A percentile compares a stretch with the other conserved stretches of the same genome.
Conservation (phyloP, 2,329 filamentous ascomycete species). For the Apiospora pterosperma region DNA sequence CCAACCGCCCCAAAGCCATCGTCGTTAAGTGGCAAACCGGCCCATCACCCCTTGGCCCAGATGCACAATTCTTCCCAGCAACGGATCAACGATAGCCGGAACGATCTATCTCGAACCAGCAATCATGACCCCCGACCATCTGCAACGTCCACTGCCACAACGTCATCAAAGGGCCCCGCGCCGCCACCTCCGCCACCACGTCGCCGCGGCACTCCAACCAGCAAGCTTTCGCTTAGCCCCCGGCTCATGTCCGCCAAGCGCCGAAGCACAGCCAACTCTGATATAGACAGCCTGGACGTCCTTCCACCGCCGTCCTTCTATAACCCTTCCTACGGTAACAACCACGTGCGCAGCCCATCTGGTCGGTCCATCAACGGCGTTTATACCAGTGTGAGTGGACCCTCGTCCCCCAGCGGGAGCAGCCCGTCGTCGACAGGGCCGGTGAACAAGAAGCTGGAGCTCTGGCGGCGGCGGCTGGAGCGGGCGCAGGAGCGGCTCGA, state of each 20-base stretch:
- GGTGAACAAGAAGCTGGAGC: slow-evolving; percentile 65
- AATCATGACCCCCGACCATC: slow-evolving; percentile 13
- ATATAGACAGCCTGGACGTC: slow-evolving; percentile 37
- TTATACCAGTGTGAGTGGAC: slow-evolving; percentile 18
- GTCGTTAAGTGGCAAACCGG: slow-evolving; percentile 14
- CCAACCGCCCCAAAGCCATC: slow-evolving; percentile 33
- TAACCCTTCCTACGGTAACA: slow-evolving; percentile 10
- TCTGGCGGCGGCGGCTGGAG: slow-evolving; percentile 68
- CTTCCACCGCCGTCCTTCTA: slow-evolving; percentile 33
- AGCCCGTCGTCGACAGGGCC: slow-evolving; percentile 14
- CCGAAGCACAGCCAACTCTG: slow-evolving; percentile 34
- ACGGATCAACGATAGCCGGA: too few species aligned
- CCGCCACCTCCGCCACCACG: slow-evolving; percentile 47
- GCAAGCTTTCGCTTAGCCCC: slow-evolving; percentile 25
- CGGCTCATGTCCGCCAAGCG: slow-evolving; percentile 20
- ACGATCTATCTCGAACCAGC: slow-evolving; percentile 7
- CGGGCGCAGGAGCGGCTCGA: slow-evolving; percentile 61
- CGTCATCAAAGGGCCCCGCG: slow-evolving; percentile 12
- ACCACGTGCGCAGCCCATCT: background rate
- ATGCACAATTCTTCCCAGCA: slow-evolving; percentile 38
- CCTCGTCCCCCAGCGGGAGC: slow-evolving; percentile 17
- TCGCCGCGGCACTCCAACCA: slow-evolving; percentile 37
- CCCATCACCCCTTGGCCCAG: slow-evolving; percentile 34
- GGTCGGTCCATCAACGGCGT: too few species aligned
- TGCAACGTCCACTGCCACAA: slow-evolving; percentile 8